Base-by-base conservation (phyloP, 106 monocot genomes). In the Acorus gramineus region DNA sequence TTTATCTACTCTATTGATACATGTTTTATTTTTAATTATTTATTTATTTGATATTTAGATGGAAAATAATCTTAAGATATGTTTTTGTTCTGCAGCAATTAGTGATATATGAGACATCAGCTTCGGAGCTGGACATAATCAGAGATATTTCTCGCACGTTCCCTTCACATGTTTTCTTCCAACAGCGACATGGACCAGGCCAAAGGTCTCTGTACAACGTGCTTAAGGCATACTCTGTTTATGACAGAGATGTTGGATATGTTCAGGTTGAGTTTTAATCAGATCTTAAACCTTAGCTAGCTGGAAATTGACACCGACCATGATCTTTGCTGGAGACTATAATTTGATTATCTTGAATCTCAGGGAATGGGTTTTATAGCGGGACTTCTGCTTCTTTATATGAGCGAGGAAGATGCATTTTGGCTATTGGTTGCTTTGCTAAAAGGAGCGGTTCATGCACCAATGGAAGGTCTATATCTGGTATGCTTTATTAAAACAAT, bases 371-470 rank as follows among this genome's bases (percentile, higher is more conserved):
- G 98, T 5, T 98, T 88, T 65, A 68, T 98, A 67, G 88, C 92
- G 8, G 98, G 92, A 60, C 53, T 98, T 55, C 66, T 98, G 44
- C 88, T 98, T 69, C 92, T 98, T 46, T 98, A 98, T 59, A 98
- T 98, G 98, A 84, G 92, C 64, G 98, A 98, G 70, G 98, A 98
- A 67, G 98, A 98, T 84, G 98, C 85, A 60, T 98, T 98, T 73
- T 98, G 98, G 98, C 69, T 98, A n/a, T 79, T 98, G 56, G 98
- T 98, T 73, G 98, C 98, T 59, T 74, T 98, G 61, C 74, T 98
- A 55, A 98, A 98, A 64, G 98, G 98, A 50, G 92, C 92, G 68
- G 85, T 98, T 79, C 98, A 98, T 79, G 78, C 85, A 58, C 98
- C 98, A 71, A 98, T 98, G 88, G 92, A 98, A 73, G 92, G 98